Base-by-base conservation (phyloP, 2,329 filamentous ascomycete genomes). In the Aspergillus sp. region DNA sequence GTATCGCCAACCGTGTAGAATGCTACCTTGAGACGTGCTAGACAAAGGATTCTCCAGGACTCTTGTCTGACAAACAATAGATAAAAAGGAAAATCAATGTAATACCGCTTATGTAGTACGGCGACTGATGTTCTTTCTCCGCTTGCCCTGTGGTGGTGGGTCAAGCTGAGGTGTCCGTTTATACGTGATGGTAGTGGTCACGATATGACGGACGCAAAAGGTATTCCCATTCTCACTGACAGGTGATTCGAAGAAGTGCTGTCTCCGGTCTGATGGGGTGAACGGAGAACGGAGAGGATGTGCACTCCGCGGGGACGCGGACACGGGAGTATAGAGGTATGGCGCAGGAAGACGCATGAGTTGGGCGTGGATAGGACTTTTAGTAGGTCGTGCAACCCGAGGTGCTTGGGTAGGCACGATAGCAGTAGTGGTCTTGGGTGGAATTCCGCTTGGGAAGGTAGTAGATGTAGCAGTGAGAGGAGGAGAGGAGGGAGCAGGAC, bases 121-220 rank as follows among this genome's bases (percentile, higher is more conserved):
- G 17, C 43, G 32, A 28, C 21, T 41, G 30, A 13, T 12, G 81
- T 91, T 95, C 80, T 43, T 58, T 49, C 92, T 89, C 80, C 92
- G 87, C 85, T 97, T 97, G 66, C 93, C 92, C 76, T 92, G 92
- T 6, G 92, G 94, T 28, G 93, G 91, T 19, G 93, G 91, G 65
- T 91, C 90, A 80, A 98, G 91, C 63, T 58, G 52, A 25, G 70
- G 84, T 72, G 89, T 72, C 54, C 81, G 78, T 69, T 91, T 96
- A 78, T 95, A 96, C 45, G 91, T 97, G 62, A 96, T 90, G 13
- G 92, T 97, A 67, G 92, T 85, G 15, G 93, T 97, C 55, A 97
- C 91, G 4, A 97, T 92, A 74, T 97, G 92, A 55, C 91, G 84
- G 57, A 97, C 91, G 71, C 83, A 87, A 54, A 88, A 84, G 15